These are phyloP conservation scores for Yarrowia alimentaria DNA, from an alignment of 805 yeast species.

Conservation along the genomic window DNA sequence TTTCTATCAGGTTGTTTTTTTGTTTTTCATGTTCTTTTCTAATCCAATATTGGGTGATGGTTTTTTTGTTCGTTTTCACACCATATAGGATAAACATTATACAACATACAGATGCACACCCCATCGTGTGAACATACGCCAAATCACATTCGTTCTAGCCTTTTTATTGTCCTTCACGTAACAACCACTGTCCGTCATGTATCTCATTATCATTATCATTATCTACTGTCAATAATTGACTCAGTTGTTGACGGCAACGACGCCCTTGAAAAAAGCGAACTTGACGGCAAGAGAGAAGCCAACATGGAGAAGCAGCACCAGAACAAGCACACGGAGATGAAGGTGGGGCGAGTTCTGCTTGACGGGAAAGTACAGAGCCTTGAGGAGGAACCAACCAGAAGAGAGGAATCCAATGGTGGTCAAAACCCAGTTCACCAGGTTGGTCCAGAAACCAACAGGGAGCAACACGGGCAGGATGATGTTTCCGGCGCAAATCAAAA, in stretches of 20 bases:
- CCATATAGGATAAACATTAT: no score
- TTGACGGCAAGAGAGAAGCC: slow-evolving; percentile 64
- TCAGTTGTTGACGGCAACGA: slow-evolving; percentile 30
- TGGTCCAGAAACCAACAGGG: slow-evolving; percentile 41
- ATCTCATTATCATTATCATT: slow-evolving; percentile 10
- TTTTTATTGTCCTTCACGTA: no score
- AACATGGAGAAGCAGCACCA: slow-evolving; percentile 49
- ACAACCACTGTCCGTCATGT: no score
- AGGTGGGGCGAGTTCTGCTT: slow-evolving; percentile 22
- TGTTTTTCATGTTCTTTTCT: no score
- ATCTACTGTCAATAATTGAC: no score
- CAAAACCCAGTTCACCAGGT: slow-evolving; percentile 59
- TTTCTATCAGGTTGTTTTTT: no score
- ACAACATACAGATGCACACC: no score
- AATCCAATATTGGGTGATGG: no score
- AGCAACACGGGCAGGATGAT: slow-evolving; percentile 51
- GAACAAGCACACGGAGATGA: slow-evolving; percentile 40
- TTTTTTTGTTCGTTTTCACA: no score
- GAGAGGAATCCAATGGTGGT: slow-evolving; percentile 59
- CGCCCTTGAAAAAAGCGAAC: slow-evolving; percentile 57
- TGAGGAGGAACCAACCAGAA: slow-evolving; percentile 51
- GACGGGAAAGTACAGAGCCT: slow-evolving; percentile 23
- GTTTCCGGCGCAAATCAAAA: slow-evolving; percentile 69
- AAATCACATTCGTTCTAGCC: no score
- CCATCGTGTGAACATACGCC: no score